Conservation (phyloP, 2,329 filamentous ascomycete genomes). For the Hymenoscyphus fructigenus region DNA sequence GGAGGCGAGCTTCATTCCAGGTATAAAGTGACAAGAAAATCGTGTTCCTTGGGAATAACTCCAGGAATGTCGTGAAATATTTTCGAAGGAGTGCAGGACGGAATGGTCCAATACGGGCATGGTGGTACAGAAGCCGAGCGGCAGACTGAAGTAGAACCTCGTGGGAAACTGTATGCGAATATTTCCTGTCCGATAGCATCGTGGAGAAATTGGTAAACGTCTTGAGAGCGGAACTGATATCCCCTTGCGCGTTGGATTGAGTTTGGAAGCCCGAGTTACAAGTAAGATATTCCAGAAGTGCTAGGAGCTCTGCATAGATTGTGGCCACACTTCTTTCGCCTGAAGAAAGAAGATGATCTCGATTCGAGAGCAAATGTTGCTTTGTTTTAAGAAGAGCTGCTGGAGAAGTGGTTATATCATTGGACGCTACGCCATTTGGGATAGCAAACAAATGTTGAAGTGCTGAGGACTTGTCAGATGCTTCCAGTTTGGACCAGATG, state of each 20-base stretch:
- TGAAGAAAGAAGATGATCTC: conserved; percentile 56
- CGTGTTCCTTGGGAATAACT: conserved; percentile 71
- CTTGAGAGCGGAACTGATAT: conserved; percentile 51
- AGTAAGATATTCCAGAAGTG: conserved; percentile 65
- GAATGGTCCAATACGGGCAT: conserved; percentile 59
- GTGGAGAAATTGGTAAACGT: conserved; percentile 44
- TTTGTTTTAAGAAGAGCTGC: conserved; percentile 50
- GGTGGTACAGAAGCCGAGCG: conserved; percentile 65
- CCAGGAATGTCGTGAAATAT: conserved; percentile 60
- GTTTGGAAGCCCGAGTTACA: conserved; percentile 41
- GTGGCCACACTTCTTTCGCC: conserved; percentile 49
- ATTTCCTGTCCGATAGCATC: conserved; percentile 43
- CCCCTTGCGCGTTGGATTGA: conserved; percentile 50
- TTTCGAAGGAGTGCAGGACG: conserved; percentile 65
- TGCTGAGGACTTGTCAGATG: conserved; percentile 32
- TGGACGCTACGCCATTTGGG: conserved; percentile 37
- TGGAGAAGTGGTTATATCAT: conserved; percentile 26
- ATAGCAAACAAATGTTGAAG: conserved; percentile 43
- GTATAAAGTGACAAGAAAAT: conserved; percentile 71
- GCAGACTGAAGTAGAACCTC: conserved; percentile 71
- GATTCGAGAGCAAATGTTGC: conserved; percentile 52
- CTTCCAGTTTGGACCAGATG: conserved; percentile 32
- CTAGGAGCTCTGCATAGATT: conserved; percentile 59
- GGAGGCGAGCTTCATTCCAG: conserved; percentile 71
- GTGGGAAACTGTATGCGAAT: conserved; percentile 41